Base-by-base conservation (phyloP, 1,284 basidiomycete species). In the Tylopilus sp. region DNA sequence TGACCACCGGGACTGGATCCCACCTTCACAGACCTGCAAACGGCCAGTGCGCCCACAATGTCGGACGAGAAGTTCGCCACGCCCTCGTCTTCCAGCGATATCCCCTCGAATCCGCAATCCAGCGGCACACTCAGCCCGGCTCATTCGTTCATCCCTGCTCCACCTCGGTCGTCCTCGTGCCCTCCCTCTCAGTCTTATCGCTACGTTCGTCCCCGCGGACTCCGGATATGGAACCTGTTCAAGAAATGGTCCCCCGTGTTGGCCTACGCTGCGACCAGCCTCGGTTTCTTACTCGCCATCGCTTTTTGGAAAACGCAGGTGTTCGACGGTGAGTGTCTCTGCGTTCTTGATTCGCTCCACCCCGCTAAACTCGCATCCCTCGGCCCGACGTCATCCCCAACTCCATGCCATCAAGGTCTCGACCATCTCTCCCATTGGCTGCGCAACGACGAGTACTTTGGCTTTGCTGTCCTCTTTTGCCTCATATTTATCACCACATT, bases 401-500 rank as follows among this genome's bases (percentile, higher is more conserved):
- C 34, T 40, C 44, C 37, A 26, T 30, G 12, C 37, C 38, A 45
- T 45, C 30, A 60, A 87, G 87, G 74, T 54, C 78, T 91, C 38
- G 88, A 91, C 67, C 73, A 82, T 42, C 72, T 91, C 34, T 81
- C 88, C 17, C 75, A 76, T 55, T 89, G 83, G 82, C 71, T 91
- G 50, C 81, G 81, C 64, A 74, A 73, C 44, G 83, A 88, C 61
- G 74, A 76, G 53, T 74, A 78, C 57, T 78, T 77, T 65, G 88
- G 88, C 44, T 82, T 85, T 64, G 78, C 79, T 53, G 76, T 85
- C 53, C 77, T 91, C 38, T 90, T 88, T 64, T 71, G 74, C 58
- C 78, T 90, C 61, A 90, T 91, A 57, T 88, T 90, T 67, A 65
- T 90, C 52, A 91, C 88, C 43, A 88, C 86, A 8, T 83, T 91